Conservation (phyloP, 1,284 basidiomycete species). For the Hypsizygus ulmarius region DNA sequence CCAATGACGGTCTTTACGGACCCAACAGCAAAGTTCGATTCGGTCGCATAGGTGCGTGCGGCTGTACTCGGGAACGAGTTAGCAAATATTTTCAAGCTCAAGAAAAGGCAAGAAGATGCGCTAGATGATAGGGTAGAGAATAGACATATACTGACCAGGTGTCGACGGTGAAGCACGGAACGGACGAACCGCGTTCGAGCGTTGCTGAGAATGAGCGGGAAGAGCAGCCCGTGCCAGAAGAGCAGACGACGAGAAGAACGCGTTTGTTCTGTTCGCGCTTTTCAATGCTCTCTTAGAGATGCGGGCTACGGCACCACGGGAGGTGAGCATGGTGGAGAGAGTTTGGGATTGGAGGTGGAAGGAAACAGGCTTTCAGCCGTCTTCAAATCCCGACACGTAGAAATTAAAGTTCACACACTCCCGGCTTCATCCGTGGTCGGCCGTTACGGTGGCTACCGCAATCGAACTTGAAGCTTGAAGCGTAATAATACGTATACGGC, state of each 20-base stretch:
- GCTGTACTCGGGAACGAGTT: constrained; percentile 20
- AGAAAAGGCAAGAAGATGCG: constrained; percentile 20
- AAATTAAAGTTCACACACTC: constrained; percentile 44
- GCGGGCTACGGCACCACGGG: constrained; percentile 76
- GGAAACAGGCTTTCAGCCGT: constrained; percentile 20
- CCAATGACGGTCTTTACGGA: constrained; percentile 93
- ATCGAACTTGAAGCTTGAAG: too few relatives aligned
- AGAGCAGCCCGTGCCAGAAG: constrained; percentile 46
- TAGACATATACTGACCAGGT: constrained; percentile 37
- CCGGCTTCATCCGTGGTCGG: constrained; percentile 37
- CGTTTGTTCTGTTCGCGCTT: constrained; percentile 67
- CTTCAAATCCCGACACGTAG: constrained; percentile 39
- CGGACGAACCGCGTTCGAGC: constrained; percentile 40
- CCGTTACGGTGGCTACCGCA: constrained; percentile 1
- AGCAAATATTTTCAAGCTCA: constrained; percentile 17
- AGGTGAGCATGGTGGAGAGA: constrained; percentile 65
- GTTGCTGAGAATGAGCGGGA: constrained; percentile 39
- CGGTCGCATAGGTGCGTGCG: constrained; percentile 91
- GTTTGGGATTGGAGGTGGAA: constrained; percentile 23
- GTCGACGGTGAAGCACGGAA: constrained; percentile 40
- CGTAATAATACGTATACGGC: too few relatives aligned
- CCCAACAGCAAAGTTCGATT: constrained; percentile 71
- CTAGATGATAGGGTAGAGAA: constrained; percentile 4
- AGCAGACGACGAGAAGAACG: constrained; percentile 74
- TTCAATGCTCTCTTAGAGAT: constrained; percentile 78